These are phyloP conservation scores for Ganoderma resinaceum DNA, from an alignment of 1,284 basidiomycete species.

Conservation along the genomic window DNA sequence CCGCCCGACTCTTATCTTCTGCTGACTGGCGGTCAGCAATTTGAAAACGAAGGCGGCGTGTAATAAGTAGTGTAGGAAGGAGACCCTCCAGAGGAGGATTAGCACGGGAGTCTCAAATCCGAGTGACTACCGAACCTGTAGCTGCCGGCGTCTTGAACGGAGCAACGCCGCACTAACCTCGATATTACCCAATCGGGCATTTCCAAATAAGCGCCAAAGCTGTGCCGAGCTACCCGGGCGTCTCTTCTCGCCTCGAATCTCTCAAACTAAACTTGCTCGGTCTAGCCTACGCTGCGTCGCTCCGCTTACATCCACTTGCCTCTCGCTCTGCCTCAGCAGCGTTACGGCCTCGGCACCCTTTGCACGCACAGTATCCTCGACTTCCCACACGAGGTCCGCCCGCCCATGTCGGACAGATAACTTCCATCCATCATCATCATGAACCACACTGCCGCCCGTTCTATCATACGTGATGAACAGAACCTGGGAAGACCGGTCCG, in stretches of 20 bases:
- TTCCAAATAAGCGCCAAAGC: background rate
- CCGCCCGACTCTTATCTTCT: background rate
- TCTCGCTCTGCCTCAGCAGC: background rate
- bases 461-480: background rate
- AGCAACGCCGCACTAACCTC: background rate
- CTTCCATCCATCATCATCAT: background rate
- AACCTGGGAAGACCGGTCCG: background rate
- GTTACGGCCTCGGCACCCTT: background rate
- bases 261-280: no score
- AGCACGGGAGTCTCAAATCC: background rate
- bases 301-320: background rate
- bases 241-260: no score
- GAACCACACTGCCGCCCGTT: background rate
- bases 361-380: background rate
- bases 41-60: background rate
- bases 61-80: background rate
- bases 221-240: background rate
- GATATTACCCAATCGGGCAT: background rate
- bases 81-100: background rate
- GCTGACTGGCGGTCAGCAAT: background rate
- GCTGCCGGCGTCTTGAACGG: background rate
- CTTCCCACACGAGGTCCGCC: background rate
- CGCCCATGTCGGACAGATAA: background rate
- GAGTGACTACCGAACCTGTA: background rate
- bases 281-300: background rate